Conservation (phyloP, 768 basidiomycete genomes). For the Piloderma croceum region DNA sequence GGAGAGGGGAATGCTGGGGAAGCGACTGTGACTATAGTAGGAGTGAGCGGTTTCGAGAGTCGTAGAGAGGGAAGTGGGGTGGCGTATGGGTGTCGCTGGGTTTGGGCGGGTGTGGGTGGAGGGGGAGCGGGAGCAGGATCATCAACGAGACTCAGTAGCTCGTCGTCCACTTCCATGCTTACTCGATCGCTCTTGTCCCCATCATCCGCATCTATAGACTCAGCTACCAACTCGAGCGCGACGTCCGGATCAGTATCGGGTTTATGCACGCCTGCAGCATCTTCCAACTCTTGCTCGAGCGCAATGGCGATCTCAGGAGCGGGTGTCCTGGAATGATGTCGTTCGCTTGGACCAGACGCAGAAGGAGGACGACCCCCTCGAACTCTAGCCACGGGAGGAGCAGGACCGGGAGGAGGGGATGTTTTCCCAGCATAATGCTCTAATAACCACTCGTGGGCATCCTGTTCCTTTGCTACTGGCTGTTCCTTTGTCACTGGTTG, state of each 20-base stretch:
- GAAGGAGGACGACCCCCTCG: no score
- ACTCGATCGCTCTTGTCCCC: constrained; percentile 24
- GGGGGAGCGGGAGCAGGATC: constrained; percentile 31
- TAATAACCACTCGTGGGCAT: constrained; percentile 57
- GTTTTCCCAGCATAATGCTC: constrained; percentile 41
- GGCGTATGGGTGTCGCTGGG: constrained; percentile 9
- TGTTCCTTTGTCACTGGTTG: constrained; percentile 9
- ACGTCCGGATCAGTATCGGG: constrained; percentile 31
- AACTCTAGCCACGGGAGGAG: no score
- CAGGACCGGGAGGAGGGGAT: constrained; percentile 15
- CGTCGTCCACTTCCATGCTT: constrained; percentile 54
- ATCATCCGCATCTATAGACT: constrained; percentile 29
- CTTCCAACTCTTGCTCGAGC: constrained; percentile 43
- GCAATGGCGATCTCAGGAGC: constrained; percentile 4
- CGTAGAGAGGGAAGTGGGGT: constrained; percentile 9
- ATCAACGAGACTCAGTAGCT: constrained; percentile 65
- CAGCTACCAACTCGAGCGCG: constrained; percentile 40
- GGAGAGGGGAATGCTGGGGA: constrained; percentile 11
- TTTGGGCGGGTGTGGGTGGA: constrained; percentile 10
- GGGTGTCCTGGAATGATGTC: no score
- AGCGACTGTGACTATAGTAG: constrained; percentile 2
- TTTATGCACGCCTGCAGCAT: constrained; percentile 22
- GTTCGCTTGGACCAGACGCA: no score
- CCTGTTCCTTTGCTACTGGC: constrained; percentile 32
- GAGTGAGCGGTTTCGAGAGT: constrained; percentile 9